These are phyloP conservation scores for Citrus inodora DNA, from an alignment of 345 rosid genomes.

Conservation along the genomic window DNA sequence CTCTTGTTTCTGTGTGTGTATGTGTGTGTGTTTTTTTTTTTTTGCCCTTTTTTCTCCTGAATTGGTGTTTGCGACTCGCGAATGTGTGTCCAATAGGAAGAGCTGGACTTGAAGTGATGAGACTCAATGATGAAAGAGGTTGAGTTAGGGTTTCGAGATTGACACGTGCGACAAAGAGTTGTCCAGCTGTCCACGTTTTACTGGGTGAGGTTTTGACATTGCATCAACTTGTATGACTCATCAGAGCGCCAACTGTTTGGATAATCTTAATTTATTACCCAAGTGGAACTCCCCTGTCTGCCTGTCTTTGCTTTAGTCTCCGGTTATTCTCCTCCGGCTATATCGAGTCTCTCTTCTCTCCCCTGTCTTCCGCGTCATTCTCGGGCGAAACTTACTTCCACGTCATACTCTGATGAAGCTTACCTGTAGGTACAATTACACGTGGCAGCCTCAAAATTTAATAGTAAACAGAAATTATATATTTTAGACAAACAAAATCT, in stretches of 20 bases:
- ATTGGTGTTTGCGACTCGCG: neutral
- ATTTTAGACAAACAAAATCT: too few species aligned
- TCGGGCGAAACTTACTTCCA: neutral
- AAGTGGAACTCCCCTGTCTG: constrained; percentile 3
- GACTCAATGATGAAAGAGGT: constrained; percentile 2
- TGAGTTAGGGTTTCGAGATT: constrained; percentile 58
- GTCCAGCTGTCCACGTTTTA: constrained; percentile 65
- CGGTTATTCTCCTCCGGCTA: neutral
- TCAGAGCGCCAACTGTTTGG: constrained; percentile 10
- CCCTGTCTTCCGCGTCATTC: neutral
- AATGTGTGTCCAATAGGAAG: constrained; percentile 37
- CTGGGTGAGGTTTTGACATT: constrained; percentile 46
- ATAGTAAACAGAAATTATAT: too few species aligned
- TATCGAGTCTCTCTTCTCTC: neutral
- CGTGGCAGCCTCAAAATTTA: neutral
- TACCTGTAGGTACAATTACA: neutral
- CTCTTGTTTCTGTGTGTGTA: too few species aligned
- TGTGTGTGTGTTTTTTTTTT: too few species aligned
- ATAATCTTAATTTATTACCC: constrained; percentile 17
- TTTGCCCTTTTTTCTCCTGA: neutral
- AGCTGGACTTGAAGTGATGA: constrained; percentile 24
- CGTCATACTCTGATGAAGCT: neutral
- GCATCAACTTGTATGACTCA: constrained; percentile 17
- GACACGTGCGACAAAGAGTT: constrained; percentile 61
- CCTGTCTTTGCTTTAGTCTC: neutral